Base-by-base conservation (phyloP, 257 asterid genomes). In the Penstemon eatonii region DNA sequence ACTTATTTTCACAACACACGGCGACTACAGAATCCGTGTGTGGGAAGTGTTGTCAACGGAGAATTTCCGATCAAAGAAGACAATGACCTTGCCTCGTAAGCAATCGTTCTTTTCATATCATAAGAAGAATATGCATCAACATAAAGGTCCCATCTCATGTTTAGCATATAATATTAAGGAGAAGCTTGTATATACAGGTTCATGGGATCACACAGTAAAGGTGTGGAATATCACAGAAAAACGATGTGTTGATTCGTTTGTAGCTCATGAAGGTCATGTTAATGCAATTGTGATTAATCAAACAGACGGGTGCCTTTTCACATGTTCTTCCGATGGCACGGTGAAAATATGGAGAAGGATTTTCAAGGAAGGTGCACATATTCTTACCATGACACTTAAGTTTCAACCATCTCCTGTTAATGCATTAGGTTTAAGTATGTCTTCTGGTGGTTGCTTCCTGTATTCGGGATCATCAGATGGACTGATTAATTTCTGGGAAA, bases 381-480 rank as follows among this genome's bases (percentile, higher is more conserved):
- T 88, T 18, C 86, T 88, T 6, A 88, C 95, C 1, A 78, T 83
- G 82, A 83, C 87, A 4, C 81, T 88, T 5, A 82, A 83, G 64
- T 88, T 88, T 58, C 92, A 85, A 18, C 85, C 83, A 5, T 88
- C 95, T 5, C 92, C 95, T 0, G 79, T 88, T 3, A 88, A 85
- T n/a, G 82, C 92, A 3, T 11, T 88, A 44, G 87, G 90, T 0
- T 43, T 88, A 7, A 76, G 80, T 63, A 40, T 67, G 13, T 70
- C 78, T 0, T 53, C 75, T 0, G 18, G 37, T 2, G 76, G 61
- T 19, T 78, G 83, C 64, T 80, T 83, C 60, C 83, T 87, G 45
- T 88, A 88, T 46, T 85, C 92, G 0, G 95, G 92, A 8, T 88
- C 95, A 0, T 86, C 92, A 3, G 90, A 88, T 45, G 95, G 95